Conservation (phyloP, 768 basidiomycete species). For the Mycena kentingensis region DNA sequence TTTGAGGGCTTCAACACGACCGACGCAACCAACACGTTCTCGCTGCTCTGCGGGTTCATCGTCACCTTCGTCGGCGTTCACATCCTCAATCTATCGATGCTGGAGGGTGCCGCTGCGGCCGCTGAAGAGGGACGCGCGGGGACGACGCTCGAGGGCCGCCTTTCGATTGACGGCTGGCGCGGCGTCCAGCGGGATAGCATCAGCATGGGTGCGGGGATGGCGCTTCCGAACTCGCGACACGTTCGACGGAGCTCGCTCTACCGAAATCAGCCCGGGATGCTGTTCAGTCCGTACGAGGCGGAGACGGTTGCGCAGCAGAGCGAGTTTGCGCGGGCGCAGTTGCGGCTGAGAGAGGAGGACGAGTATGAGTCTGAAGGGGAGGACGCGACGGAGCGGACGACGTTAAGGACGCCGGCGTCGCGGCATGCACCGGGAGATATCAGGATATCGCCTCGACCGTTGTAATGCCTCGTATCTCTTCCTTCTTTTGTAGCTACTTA, state of each 20-base stretch:
- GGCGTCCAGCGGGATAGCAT: conserved; percentile 37
- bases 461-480: no score
- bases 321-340: conserved; percentile 57
- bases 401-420: conserved; percentile 13
- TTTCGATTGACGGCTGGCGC: conserved; percentile 80
- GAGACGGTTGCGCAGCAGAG: conserved; percentile 35
- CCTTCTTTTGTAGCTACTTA: no score
- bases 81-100: conserved; percentile 76
- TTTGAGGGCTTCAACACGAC: conserved; percentile 97
- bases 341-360: conserved; percentile 74
- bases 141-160: conserved; percentile 75
- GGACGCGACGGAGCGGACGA: conserved; percentile 49
- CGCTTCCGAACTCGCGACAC: conserved; percentile 45
- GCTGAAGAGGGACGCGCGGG: conserved; percentile 70
- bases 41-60: conserved; percentile 86
- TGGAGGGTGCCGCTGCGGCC: conserved; percentile 60
- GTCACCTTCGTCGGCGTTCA: conserved; percentile 98
- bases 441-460: conserved; percentile 23
- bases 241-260: conserved; percentile 68
- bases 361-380: conserved; percentile 52
- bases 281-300: conserved; percentile 79
- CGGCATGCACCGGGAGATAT: conserved; percentile 16
- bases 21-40: conserved; percentile 77
- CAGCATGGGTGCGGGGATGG: conserved; percentile 34
- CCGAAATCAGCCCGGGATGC: conserved; percentile 60